These are phyloP conservation scores for Ambrosiella cleistominuta DNA, from an alignment of 2,329 filamentous ascomycete genomes.

Conservation along the genomic window DNA sequence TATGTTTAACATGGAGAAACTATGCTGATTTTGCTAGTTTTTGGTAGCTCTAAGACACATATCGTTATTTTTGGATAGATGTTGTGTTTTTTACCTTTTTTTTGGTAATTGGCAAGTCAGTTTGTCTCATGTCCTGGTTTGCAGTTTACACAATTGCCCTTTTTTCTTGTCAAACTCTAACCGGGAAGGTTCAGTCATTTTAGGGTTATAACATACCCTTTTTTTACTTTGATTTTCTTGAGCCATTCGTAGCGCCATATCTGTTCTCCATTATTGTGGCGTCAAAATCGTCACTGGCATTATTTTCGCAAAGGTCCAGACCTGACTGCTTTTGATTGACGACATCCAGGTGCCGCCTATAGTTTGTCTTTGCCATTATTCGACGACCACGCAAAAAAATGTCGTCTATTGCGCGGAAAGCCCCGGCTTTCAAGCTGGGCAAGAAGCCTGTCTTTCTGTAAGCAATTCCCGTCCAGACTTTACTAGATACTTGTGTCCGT, in stretches of 20 bases:
- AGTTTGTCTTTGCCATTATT: not conserved
- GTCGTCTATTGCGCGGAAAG: slow-evolving; percentile 24
- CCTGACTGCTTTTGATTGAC: not conserved
- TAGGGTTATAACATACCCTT: not conserved
- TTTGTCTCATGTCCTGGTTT: not conserved
- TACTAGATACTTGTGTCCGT: not conserved
- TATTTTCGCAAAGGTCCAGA: slow-evolving; percentile 1
- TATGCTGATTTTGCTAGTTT: not conserved
- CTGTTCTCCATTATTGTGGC: not conserved
- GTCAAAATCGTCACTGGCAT: slow-evolving; percentile 1
- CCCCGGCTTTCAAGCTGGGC: slow-evolving; percentile 31
- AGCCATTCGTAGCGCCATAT: not conserved
- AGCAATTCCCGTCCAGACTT: slow-evolving; percentile 15
- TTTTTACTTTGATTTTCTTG: not conserved
- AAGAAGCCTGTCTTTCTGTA: slow-evolving; percentile 40
- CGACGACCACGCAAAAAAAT: slow-evolving; percentile 17
- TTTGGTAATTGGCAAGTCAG: not conserved
- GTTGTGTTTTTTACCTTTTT: not conserved
- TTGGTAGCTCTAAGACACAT: not conserved
- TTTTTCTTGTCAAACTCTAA: not conserved
- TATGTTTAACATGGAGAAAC: not conserved
- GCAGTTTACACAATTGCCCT: not conserved
- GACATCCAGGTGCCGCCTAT: not conserved
- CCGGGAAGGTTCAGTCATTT: not conserved
- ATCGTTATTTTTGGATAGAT: not conserved